phyloP scores from a whole-genome alignment of 768 basidiomycete genomes.

The Scleroderma bovista region DNA sequence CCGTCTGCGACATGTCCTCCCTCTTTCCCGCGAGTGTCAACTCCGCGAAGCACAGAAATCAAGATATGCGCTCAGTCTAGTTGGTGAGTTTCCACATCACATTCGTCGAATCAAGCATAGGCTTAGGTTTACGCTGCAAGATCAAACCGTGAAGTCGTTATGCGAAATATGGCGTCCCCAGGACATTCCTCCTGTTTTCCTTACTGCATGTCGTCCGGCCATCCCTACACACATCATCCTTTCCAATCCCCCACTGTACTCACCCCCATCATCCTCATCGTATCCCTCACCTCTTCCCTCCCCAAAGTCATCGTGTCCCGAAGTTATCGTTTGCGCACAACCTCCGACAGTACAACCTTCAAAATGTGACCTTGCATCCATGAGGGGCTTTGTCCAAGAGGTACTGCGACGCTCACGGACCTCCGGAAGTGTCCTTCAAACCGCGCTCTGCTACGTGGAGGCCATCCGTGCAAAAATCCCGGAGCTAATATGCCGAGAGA shows the following conservation, averaged over 20 bases:
- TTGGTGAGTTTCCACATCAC: slow-evolving; percentile 48
- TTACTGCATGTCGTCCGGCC: slow-evolving; percentile 31
- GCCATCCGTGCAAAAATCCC: slow-evolving; percentile 71
- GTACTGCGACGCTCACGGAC: slow-evolving; percentile 84
- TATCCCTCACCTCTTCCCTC: slow-evolving; percentile 29
- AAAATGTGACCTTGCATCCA: slow-evolving; percentile 43
- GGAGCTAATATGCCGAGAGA: slow-evolving; percentile 51
- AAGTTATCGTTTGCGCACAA: slow-evolving; percentile 18
- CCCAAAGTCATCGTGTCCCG: slow-evolving; percentile 24
- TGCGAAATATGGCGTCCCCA: slow-evolving; percentile 79
- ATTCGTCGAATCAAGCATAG: slow-evolving; percentile 8
- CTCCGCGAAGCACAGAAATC: slow-evolving; percentile 47
- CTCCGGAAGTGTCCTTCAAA: slow-evolving; percentile 77
- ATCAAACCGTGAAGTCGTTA: slow-evolving; percentile 74
- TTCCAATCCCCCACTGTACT: slow-evolving; percentile 42
- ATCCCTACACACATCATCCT: slow-evolving; percentile 8
- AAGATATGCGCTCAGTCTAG: slow-evolving; percentile 62
- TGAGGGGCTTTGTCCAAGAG: slow-evolving; percentile 82
- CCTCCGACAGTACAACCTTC: slow-evolving; percentile 9
- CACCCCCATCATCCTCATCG: slow-evolving; percentile 48
- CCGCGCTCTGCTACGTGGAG: slow-evolving; percentile 83
- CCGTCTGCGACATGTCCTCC: slow-evolving; percentile 25
- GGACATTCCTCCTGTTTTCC: slow-evolving; percentile 60
- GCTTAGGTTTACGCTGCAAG: slow-evolving; percentile 30
- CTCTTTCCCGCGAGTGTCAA: slow-evolving; percentile 30